Evolutionary conservation across 2,329 filamentous ascomycete species (phyloP), one percentile per base, ranked within the genome.

Genomic region (Pseudogymnoascus sp.): DNA sequence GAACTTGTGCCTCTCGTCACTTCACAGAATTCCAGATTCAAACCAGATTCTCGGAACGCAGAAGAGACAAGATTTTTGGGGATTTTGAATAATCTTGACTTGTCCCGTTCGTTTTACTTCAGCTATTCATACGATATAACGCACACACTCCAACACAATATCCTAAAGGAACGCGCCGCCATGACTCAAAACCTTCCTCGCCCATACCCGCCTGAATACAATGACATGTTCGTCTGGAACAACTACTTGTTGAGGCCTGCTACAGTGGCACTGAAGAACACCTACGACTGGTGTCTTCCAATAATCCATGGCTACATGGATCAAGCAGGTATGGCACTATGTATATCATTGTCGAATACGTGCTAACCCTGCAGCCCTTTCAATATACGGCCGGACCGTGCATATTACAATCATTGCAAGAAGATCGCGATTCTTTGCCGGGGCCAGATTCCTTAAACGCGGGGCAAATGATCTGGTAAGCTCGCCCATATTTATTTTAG

Each of bases 181-280:
- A 76, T 96, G 59, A 82, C 85, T 31, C 80, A 86, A 64, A 90
- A 89, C 1, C 76, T 81, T 11, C 78, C 83, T 1, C 82, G 84
- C 28, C 80, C 83, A 5, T 79, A 81, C 41, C 79, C 83, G 28
- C 82, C 84, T 33, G 85, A 92, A 68, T 89, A 89, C 72, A 96
- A 97, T 70, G 85, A 89, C 40, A 99, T 99, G 95, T 99, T 99
- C 72, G 89, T 97, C 2, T 99, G 95, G 95, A 99, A 99, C 69
- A 86, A 90, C 68, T 90, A 97, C 74, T 81, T 99, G 4, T 81
- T 99, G 16, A 81, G 88, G 64, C 93, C 95, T 0, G 91, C 89
- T 0, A 79, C 83, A 11, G 76, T 79, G 16, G 83, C 82, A 5
- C 78, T 99, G 40, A 88, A 88, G 66, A 89, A 93, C 69, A 87